A percentile compares a stretch with the other conserved stretches of the same genome.
These are phyloP conservation scores for Calonectria montana DNA, from an alignment of 2,329 filamentous ascomycete genomes.

Conservation along the genomic window DNA sequence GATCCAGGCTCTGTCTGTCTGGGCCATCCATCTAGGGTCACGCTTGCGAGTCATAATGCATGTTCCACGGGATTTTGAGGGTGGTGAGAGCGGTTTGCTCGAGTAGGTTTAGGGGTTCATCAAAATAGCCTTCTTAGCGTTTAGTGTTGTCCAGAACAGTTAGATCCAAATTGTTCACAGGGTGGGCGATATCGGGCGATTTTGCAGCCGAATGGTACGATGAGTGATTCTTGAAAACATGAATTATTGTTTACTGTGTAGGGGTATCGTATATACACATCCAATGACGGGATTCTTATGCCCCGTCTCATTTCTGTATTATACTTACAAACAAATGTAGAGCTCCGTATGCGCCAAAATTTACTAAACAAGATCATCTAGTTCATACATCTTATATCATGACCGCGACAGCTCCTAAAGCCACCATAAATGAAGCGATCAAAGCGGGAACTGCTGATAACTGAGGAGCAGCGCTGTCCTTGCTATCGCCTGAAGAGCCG, in stretches of 20 bases:
- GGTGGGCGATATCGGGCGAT: too few species aligned
- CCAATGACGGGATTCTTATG: background rate
- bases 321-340: background rate
- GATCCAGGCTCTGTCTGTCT: too few species aligned
- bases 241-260: slow-evolving; percentile 10
- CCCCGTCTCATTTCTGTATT: background rate
- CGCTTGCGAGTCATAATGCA: too few species aligned
- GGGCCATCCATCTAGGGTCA: too few species aligned
- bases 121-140: too few species aligned
- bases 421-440: slow-evolving; percentile 31
- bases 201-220: too few species aligned
- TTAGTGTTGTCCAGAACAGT: too few species aligned
- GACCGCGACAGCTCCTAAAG: slow-evolving; percentile 27
- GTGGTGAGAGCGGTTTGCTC: too few species aligned
- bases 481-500: slow-evolving; percentile 28
- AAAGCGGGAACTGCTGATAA: slow-evolving; percentile 27
- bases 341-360: background rate
- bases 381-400: slow-evolving; percentile 19
- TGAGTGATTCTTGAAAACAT: background rate
- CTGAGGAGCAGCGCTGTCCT: slow-evolving; percentile 35
- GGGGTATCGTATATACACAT: slow-evolving; percentile 26
- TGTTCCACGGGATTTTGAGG: too few species aligned
- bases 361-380: background rate
- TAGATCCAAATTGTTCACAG: too few species aligned
- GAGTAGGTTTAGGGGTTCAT: too few species aligned